Evolutionary conservation across 1,139 yeast species (phyloP).

Genomic region (Yamadazyma trypodendri): DNA sequence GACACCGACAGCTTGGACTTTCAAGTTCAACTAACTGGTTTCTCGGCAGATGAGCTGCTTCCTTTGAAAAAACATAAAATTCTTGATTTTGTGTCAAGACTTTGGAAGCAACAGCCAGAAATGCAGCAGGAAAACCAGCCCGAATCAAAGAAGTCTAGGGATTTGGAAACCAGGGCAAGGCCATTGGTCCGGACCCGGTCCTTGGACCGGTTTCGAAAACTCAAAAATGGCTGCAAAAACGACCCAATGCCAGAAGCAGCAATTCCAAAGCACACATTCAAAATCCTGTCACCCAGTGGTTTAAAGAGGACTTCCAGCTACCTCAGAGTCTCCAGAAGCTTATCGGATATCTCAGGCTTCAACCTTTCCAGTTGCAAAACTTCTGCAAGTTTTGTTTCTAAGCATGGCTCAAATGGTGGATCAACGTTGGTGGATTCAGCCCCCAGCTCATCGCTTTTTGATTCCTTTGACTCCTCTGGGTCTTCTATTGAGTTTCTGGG

Average conservation of each 20-base stretch:
- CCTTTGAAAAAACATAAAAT: background rate
- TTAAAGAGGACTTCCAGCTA: background rate
- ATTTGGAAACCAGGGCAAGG: background rate
- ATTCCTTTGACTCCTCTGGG: slow-evolving; percentile 2
- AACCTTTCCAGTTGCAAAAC: background rate
- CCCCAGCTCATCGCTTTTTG: slow-evolving; percentile 2
- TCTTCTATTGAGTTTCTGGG: no score
- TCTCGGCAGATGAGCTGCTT: background rate
- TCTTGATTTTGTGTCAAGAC: background rate
- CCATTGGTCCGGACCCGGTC: no score
- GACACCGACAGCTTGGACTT: slow-evolving; percentile 10
- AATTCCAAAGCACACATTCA: background rate
- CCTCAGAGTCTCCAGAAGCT: background rate
- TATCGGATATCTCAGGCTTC: background rate
- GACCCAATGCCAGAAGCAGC: background rate
- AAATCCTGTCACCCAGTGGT: slow-evolving; percentile 1
- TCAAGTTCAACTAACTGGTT: slow-evolving; percentile 2
- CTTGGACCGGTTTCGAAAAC: background rate
- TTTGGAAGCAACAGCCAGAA: slow-evolving; percentile 3
- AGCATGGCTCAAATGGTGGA: background rate
- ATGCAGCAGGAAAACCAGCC: no score
- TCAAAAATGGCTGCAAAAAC: background rate
- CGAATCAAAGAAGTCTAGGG: no score
- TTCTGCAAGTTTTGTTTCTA: background rate
- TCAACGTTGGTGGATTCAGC: background rate